Base-by-base conservation (phyloP, 306 rosid species). In the Vigna nakashimae region DNA sequence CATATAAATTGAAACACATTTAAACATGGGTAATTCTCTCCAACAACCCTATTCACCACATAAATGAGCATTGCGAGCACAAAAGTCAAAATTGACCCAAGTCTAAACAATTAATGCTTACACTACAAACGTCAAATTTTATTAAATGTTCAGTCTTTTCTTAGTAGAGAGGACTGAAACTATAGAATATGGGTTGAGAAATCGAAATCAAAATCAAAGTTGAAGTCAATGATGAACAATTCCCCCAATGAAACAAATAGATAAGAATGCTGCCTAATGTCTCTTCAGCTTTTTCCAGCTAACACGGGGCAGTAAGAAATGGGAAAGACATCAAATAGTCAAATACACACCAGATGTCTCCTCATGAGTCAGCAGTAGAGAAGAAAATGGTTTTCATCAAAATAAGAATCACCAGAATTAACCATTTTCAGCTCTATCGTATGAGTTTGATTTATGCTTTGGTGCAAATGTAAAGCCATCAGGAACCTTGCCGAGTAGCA, bases 401-500 rank as follows among this genome's bases (percentile, higher is more conserved):
- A 60, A 68, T 51, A 58, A 38, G 76, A 15, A 40, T 8, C 34
- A 70, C 16, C 50, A 55, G 56, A 40, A 65, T 92, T 53, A 94
- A 64, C 97, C 97, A 73, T 94, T 94, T 75, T 94, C 97, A 24
- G 96, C 97, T 32, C 87, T 86, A 80, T 94, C 97, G n/a, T 94
- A 90, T 40, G 96, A 87, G 79, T 94, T 94, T 59, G 98, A 94
- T 76, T 92, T 94, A 73, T 94, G 98, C 90, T 94, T 94, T 2
- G 98, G 97, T 4, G 95, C 84, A 80, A 94, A 94, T 56, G 82
- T 55, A 77, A 77, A 82, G 67, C 79, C 96, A 15, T 92, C 97
- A 8, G 96, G 98, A 84, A 94, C 98, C 83, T 94, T 94, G 52
- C 98, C 98, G 1, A 94, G 95, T 81, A 94, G 78, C 89, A 92